A percentile compares a stretch with the other conserved stretches of the same genome.
Conservation (phyloP, 176 grass and related monocot species). For the maize (Zea mays) region DNA sequence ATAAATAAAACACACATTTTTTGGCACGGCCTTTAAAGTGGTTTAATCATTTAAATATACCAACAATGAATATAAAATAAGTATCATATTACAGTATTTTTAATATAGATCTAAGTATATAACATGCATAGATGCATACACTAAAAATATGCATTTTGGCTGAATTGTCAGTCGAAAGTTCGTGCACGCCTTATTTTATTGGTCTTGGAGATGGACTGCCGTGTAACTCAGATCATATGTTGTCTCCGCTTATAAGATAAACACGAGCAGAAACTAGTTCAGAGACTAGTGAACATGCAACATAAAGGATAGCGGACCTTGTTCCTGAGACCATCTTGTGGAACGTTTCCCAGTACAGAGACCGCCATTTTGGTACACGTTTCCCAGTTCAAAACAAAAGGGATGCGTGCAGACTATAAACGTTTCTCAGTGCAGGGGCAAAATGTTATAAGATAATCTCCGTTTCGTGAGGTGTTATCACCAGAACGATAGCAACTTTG, state of each 20-base stretch:
- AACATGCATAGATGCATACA: no score
- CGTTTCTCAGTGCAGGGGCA: background rate
- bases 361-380: no score
- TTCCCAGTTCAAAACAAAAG: background rate
- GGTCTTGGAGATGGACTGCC: background rate
- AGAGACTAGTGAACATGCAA: background rate
- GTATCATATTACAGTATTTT: no score
- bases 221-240: background rate
- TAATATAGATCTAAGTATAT: no score
- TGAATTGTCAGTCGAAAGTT: no score
- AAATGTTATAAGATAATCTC: background rate
- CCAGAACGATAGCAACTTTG: background rate
- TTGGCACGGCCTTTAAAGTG: no score
- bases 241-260: background rate
- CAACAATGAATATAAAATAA: no score
- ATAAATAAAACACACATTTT: no score
- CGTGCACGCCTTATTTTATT: background rate
- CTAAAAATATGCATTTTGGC: no score
- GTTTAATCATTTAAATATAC: no score
- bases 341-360: background rate
- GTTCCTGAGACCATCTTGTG: conserved; percentile 7
- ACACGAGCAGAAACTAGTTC: background rate
- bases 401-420: background rate
- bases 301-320: conserved; percentile 1
- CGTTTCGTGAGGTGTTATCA: background rate